Evolutionary conservation across 805 yeast species (phyloP).

Genomic region (Dipodascus albidus): DNA sequence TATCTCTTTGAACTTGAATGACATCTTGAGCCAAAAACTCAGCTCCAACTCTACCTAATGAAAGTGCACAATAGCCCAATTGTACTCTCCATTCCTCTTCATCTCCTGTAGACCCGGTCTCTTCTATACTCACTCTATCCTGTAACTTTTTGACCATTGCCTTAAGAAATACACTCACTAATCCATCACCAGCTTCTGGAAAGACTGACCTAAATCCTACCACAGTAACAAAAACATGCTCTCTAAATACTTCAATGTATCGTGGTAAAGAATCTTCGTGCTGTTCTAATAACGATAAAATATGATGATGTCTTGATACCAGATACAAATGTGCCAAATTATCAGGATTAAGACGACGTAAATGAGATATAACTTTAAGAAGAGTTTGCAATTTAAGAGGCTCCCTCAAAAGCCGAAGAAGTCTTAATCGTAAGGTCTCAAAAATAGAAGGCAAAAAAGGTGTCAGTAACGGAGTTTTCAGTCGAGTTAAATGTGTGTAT

Average conservation of each 20-base stretch:
- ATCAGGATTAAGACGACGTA: conserved; percentile 42
- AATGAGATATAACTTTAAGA: conserved; percentile 65
- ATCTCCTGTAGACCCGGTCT: conserved; percentile 7
- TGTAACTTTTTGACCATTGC: conserved; percentile 17
- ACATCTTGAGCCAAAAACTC: conserved; percentile 44
- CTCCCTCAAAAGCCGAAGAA: conserved; percentile 59
- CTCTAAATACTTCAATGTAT: conserved; percentile 75
- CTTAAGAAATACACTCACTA: conserved; percentile 21
- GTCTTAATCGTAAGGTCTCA: conserved; percentile 55
- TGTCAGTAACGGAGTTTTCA: conserved; percentile 25
- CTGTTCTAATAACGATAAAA: conserved; percentile 47
- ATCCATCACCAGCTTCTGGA: conserved; percentile 21
- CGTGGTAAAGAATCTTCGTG: conserved; percentile 55
- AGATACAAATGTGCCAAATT: conserved; percentile 47
- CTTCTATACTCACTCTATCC: conserved; percentile 11
- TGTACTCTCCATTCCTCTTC: conserved; percentile 66
- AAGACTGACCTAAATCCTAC: conserved; percentile 57
- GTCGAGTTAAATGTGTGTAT: conserved; percentile 57
- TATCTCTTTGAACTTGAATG: conserved; percentile 9
- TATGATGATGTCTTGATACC: conserved; percentile 57
- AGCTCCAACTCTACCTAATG: conserved; percentile 58
- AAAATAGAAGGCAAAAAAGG: conserved; percentile 39
- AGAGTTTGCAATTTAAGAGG: conserved; percentile 70
- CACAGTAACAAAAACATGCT: conserved; percentile 64
- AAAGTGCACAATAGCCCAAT: conserved; percentile 78